Evolutionary conservation across 148 eudicot species (phyloP).

Genomic region (Camellia sinensis): DNA sequence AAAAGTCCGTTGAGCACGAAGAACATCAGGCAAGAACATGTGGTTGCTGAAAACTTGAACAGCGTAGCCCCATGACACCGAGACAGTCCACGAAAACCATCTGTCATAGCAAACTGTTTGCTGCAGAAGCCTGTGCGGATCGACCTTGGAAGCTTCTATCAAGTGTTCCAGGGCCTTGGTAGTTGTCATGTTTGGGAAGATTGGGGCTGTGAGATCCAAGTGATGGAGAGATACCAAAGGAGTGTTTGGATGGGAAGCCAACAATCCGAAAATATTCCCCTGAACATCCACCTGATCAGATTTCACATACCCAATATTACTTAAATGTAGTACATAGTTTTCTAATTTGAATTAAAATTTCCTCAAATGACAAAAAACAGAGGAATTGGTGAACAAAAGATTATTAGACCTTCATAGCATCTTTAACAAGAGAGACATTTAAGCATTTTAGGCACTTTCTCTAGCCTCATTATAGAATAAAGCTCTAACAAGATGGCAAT

Average conservation of each 20-base stretch:
- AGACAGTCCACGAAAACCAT: slow-evolving; percentile 81
- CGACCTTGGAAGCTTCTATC: slow-evolving; percentile 38
- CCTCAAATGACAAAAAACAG: too few relatives aligned
- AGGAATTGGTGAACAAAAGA: too few relatives aligned
- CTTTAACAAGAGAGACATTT: too few relatives aligned
- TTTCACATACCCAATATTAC: too few relatives aligned
- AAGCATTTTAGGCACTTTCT: too few relatives aligned
- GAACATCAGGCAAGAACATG: slow-evolving; percentile 38
- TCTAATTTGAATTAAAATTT: too few relatives aligned
- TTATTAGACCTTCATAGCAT: too few relatives aligned
- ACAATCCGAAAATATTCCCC: slow-evolving; percentile 56
- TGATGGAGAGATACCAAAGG: slow-evolving; percentile 67
- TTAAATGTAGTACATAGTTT: too few relatives aligned
- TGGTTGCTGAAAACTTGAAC: slow-evolving; percentile 48
- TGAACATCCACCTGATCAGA: slow-evolving; percentile 52
- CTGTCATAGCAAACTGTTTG: slow-evolving; percentile 73
- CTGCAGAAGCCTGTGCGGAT: slow-evolving; percentile 61
- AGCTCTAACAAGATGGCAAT: too few relatives aligned
- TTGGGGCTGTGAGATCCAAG: slow-evolving; percentile 40
- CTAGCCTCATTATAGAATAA: too few relatives aligned
- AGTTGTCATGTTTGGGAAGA: slow-evolving; percentile 57
- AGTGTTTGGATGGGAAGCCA: slow-evolving; percentile 61
- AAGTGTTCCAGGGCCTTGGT: slow-evolving; percentile 43
- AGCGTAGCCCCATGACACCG: slow-evolving; percentile 86
- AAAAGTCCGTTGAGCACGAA: slow-evolving; percentile 48